Evolutionary conservation across 1,139 yeast species (phyloP).

Genomic region (Taiozyma sp.): DNA sequence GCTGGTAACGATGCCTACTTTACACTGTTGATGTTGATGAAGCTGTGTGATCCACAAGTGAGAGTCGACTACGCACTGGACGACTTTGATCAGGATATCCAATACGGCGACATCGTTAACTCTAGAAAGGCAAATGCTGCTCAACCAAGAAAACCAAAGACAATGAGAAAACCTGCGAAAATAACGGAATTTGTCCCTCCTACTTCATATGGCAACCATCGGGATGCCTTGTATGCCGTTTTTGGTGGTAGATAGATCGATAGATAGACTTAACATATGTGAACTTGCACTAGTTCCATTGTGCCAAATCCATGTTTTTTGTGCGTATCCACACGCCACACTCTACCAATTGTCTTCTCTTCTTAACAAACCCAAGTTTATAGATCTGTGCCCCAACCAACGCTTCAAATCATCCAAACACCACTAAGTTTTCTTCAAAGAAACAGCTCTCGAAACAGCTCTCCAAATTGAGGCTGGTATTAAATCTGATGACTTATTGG

Average conservation of each 20-base stretch:
- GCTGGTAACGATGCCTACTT: constrained; percentile 84
- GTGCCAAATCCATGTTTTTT: too few species aligned
- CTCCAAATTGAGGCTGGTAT: too few species aligned
- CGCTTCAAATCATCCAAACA: too few species aligned
- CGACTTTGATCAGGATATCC: constrained; percentile 12
- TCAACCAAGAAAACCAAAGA: background rate
- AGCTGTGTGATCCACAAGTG: constrained; percentile 49
- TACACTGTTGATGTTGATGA: constrained; percentile 51
- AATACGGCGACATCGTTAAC: background rate
- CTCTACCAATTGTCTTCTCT: too few species aligned
- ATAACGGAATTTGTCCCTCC: constrained; percentile 4
- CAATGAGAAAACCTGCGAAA: background rate
- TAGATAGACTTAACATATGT: background rate
- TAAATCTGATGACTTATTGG: too few species aligned
- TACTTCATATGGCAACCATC: background rate
- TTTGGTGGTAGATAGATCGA: background rate
- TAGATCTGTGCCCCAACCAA: too few species aligned
- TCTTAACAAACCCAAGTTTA: too few species aligned
- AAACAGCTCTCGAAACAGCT: too few species aligned
- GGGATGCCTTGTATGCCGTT: constrained; percentile 1
- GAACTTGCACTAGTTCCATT: background rate
- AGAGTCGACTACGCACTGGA: constrained; percentile 32
- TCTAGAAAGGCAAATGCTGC: constrained; percentile 24
- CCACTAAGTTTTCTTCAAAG: too few species aligned
- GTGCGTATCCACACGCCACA: too few species aligned